Conservation (phyloP, 1,139 yeast genomes). For the Pneumocystis carinii region DNA sequence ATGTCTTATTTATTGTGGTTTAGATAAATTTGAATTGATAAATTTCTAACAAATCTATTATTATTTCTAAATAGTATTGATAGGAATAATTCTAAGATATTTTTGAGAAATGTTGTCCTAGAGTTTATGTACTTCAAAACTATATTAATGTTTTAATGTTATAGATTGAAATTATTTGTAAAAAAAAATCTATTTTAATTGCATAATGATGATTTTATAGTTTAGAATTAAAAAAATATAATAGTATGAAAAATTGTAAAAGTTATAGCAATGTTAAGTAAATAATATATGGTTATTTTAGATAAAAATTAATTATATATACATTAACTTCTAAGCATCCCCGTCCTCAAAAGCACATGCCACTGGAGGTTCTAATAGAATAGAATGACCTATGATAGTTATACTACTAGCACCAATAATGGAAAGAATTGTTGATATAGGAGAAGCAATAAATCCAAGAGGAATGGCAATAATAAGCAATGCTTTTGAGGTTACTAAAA, state of each 20-base stretch:
- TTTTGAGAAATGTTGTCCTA: neutral
- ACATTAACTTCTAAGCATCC: neutral
- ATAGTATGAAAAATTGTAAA: neutral
- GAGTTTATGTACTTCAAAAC: neutral
- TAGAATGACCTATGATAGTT: slow-evolving; percentile 76
- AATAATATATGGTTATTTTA: neutral
- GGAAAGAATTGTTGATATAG: slow-evolving; percentile 90
- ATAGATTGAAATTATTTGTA: neutral
- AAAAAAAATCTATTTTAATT: neutral
- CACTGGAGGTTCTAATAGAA: slow-evolving; percentile 92
- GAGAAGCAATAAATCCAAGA: slow-evolving; percentile 82
- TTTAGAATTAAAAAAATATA: neutral
- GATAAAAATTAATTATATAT: neutral
- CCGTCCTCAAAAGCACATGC: slow-evolving; percentile 22
- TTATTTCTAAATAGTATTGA: neutral
- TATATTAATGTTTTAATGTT: neutral
- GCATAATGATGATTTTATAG: neutral
- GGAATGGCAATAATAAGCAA: slow-evolving; percentile 36
- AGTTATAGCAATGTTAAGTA: neutral
- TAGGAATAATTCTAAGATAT: too few species aligned
- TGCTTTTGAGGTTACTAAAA: neutral
- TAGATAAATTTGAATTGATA: too few species aligned
- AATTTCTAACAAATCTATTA: neutral
- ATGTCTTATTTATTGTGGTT: neutral
- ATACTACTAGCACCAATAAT: slow-evolving; percentile 88